Conservation (phyloP, 495 filamentous ascomycete species). For the Talaromyces wortmannii region DNA sequence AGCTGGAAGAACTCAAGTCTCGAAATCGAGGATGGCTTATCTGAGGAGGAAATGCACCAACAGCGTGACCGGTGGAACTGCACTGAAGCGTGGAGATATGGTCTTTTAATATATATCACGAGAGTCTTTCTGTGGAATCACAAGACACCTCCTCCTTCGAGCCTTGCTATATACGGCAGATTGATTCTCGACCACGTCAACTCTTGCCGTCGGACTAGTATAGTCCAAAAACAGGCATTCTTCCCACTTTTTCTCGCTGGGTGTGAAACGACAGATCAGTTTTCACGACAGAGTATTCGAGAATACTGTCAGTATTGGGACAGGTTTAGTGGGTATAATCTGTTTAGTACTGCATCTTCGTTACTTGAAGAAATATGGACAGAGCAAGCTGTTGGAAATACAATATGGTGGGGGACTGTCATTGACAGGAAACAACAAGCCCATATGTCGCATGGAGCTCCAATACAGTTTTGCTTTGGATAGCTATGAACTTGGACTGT, state of each 20-base stretch:
- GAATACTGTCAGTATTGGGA: constrained; percentile 17
- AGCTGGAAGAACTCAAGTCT: constrained; percentile 4
- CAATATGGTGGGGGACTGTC: constrained; percentile 7
- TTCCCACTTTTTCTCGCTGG: constrained; percentile 22
- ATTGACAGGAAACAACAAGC: constrained; percentile 3
- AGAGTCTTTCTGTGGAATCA: constrained; percentile 17
- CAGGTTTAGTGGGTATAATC: constrained; percentile 14
- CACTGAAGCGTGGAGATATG: constrained; percentile 21
- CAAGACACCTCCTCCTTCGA: not conserved
- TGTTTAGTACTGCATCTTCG: constrained; percentile 13
- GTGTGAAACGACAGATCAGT: constrained; percentile 15
- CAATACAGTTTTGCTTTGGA: not conserved
- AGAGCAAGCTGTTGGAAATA: not conserved
- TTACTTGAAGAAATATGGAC: constrained; percentile 6
- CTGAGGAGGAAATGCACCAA: constrained; percentile 13
- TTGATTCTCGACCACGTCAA: constrained; percentile 13
- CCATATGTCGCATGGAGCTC: not conserved
- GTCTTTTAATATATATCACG: constrained; percentile 21
- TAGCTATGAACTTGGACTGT: not conserved
- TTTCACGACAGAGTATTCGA: constrained; percentile 10
- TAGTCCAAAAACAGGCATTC: constrained; percentile 17
- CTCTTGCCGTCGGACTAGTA: constrained; percentile 15
- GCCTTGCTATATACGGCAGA: not conserved
- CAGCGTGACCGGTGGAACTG: constrained; percentile 20
- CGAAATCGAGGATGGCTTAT: not conserved